A percentile compares a stretch with the other conserved stretches of the same genome.
phyloP scores from a whole-genome alignment of 225 moss, liverwort and hornwort genomes.

The Lunularia cruciata region DNA sequence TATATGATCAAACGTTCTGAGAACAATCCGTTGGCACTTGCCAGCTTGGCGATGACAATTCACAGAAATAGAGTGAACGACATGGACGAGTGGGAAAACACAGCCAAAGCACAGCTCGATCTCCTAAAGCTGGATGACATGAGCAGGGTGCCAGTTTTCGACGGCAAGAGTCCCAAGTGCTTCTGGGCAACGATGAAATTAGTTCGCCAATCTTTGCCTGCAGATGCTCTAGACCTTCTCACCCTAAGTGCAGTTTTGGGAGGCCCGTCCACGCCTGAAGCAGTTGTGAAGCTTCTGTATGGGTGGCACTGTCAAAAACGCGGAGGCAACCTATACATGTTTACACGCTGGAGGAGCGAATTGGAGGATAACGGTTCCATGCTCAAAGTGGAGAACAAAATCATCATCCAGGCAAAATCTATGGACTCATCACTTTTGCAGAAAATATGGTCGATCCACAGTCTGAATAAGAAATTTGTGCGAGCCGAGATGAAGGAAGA shows the following conservation, averaged over 20 bases:
- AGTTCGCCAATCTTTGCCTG: constrained; percentile 7
- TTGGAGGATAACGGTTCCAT: constrained; percentile 18
- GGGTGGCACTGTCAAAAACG: constrained; percentile 14
- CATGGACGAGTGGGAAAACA: constrained; percentile 18
- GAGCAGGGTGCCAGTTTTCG: background rate
- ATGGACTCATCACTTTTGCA: background rate
- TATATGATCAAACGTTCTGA: constrained; percentile 11
- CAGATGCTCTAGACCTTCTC: constrained; percentile 12
- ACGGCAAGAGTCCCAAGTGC: constrained; percentile 8
- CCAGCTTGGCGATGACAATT: constrained; percentile 19
- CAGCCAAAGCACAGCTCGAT: background rate
- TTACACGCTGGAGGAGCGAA: constrained; percentile 19
- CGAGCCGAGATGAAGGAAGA: constrained; percentile 17
- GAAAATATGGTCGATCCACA: constrained; percentile 20
- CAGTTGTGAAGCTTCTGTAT: constrained; percentile 22
- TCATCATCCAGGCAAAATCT: background rate
- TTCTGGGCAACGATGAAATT: constrained; percentile 30
- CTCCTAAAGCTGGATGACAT: constrained; percentile 11
- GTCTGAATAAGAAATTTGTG: constrained; percentile 12
- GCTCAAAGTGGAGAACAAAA: constrained; percentile 5
- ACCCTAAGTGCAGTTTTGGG: constrained; percentile 2
- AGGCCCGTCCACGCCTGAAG: constrained; percentile 22
- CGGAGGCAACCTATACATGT: constrained; percentile 21
- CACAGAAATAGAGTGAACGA: background rate
- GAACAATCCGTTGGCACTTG: constrained; percentile 22